A percentile compares a stretch with the other conserved stretches of the same genome.
These are phyloP conservation scores for Debaryomyces sp. DNA, from an alignment of 1,139 yeast genomes.

Conservation along the genomic window DNA sequence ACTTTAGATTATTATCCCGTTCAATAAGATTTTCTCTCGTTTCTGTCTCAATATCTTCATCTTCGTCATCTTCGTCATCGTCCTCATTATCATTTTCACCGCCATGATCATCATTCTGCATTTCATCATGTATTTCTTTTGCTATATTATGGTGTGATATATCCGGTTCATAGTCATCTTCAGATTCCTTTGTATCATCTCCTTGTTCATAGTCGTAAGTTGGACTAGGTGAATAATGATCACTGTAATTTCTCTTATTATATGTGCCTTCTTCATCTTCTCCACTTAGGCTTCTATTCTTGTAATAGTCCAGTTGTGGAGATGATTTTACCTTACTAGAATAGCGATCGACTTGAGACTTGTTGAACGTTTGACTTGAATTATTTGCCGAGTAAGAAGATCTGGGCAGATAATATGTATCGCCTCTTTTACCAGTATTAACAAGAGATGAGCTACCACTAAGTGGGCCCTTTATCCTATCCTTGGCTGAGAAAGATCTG, in stretches of 20 bases:
- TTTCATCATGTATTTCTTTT: slow-evolving; percentile 7
- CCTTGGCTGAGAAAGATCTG: slow-evolving; percentile 26
- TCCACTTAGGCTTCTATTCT: slow-evolving; percentile 4
- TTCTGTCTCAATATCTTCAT: slow-evolving; percentile 4
- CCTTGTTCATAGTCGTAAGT: slow-evolving; percentile 2
- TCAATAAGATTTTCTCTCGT: neutral
- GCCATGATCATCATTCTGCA: slow-evolving; percentile 2
- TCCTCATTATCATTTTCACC: slow-evolving; percentile 7
- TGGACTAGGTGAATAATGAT: slow-evolving; percentile 8
- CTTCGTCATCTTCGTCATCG: slow-evolving; percentile 5
- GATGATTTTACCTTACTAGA: slow-evolving; percentile 15
- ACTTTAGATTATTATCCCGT: neutral
- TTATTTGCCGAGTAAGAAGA: slow-evolving; percentile 6
- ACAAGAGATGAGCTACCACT: slow-evolving; percentile 25
- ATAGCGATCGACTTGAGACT: slow-evolving; percentile 23
- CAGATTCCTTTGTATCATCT: neutral
- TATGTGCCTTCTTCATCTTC: slow-evolving; percentile 1
- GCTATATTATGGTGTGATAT: slow-evolving; percentile 7
- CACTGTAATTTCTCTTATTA: neutral
- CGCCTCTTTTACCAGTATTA: slow-evolving; percentile 27
- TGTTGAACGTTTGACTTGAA: slow-evolving; percentile 10
- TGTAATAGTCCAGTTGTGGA: slow-evolving; percentile 9
- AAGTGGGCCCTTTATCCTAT: slow-evolving; percentile 26
- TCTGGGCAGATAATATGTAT: slow-evolving; percentile 33
- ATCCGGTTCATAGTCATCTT: slow-evolving; percentile 6